A percentile compares a stretch with the other conserved stretches of the same genome.
Evolutionary conservation across 2,329 filamentous ascomycete genomes (phyloP).

Genomic region (Verticillium dahliae): DNA sequence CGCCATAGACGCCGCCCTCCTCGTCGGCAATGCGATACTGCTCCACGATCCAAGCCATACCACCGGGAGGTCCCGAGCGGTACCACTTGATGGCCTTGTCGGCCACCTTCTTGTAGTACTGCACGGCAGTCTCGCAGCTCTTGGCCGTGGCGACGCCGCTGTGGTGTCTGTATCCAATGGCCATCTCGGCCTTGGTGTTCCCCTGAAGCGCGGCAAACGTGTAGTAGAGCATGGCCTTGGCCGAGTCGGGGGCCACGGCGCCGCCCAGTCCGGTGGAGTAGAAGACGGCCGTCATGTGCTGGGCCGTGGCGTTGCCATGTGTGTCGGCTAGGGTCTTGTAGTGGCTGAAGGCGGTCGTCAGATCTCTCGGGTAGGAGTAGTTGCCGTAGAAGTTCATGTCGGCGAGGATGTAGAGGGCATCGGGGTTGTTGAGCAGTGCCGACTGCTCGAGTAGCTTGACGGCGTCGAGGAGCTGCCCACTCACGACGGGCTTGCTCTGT

Average conservation of each 20-base stretch:
- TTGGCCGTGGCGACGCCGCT: constrained; percentile 78
- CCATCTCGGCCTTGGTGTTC: constrained; percentile 86
- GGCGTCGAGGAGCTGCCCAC: constrained; percentile 40
- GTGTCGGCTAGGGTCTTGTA: constrained; percentile 72
- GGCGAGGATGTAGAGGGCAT: constrained; percentile 83
- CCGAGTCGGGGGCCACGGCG: constrained; percentile 77
- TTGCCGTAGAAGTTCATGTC: constrained; percentile 98
- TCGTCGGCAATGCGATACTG: constrained; percentile 86
- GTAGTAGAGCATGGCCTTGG: constrained; percentile 87
- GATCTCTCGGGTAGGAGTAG: constrained; percentile 78
- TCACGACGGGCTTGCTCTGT: constrained; percentile 26
- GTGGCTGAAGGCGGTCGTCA: constrained; percentile 69
- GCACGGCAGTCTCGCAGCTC: constrained; percentile 76
- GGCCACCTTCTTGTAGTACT: constrained; percentile 88
- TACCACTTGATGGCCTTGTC: constrained; percentile 89
- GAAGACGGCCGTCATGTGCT: constrained; percentile 93
- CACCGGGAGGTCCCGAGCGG: constrained; percentile 83
- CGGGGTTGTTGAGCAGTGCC: constrained; percentile 56
- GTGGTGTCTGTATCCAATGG: constrained; percentile 78
- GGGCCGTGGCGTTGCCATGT: constrained; percentile 83
- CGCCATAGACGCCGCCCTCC: constrained; percentile 85
- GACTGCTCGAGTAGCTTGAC: constrained; percentile 47
- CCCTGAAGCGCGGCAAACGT: constrained; percentile 84
- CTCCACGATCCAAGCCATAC: constrained; percentile 69
- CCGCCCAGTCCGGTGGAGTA: constrained; percentile 88